A percentile compares a stretch with the other conserved stretches of the same genome.
Evolutionary conservation across 345 rosid species (phyloP).

Genomic region (Populus davidiana): DNA sequence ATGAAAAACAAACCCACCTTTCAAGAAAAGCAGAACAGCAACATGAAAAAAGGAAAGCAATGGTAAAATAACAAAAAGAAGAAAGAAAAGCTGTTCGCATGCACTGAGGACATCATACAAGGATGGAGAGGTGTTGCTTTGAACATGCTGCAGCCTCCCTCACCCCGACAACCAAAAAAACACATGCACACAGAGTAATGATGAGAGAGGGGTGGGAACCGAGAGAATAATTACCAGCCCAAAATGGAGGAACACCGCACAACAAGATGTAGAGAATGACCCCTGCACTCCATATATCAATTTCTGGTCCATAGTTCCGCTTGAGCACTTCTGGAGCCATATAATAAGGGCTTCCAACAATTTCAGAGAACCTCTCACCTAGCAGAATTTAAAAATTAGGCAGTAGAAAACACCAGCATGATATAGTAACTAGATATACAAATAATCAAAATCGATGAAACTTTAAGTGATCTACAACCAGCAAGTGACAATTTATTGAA

Average conservation of each 20-base stretch:
- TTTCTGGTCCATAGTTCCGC: conserved; percentile 93
- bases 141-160: background rate
- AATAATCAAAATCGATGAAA: background rate
- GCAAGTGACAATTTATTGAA: too few relatives aligned
- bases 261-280: conserved; percentile 90
- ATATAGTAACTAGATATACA: background rate
- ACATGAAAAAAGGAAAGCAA: background rate
- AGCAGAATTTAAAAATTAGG: conserved; percentile 18
- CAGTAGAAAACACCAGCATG: conserved; percentile 1
- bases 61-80: background rate
- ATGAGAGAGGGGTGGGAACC: background rate
- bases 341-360: conserved; percentile 98
- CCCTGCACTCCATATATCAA: conserved; percentile 99
- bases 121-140: background rate
- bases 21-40: conserved; percentile 1
- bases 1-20: background rate
- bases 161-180: background rate
- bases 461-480: background rate
- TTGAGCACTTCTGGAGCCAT: conserved; percentile 99
- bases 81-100: background rate
- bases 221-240: conserved; percentile 71
- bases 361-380: conserved; percentile 97
- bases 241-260: conserved; percentile 99
- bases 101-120: too few relatives aligned
- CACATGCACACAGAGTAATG: background rate